Evolutionary conservation across 2,329 filamentous ascomycete species (phyloP).

Genomic region (Fusarium sp.): DNA sequence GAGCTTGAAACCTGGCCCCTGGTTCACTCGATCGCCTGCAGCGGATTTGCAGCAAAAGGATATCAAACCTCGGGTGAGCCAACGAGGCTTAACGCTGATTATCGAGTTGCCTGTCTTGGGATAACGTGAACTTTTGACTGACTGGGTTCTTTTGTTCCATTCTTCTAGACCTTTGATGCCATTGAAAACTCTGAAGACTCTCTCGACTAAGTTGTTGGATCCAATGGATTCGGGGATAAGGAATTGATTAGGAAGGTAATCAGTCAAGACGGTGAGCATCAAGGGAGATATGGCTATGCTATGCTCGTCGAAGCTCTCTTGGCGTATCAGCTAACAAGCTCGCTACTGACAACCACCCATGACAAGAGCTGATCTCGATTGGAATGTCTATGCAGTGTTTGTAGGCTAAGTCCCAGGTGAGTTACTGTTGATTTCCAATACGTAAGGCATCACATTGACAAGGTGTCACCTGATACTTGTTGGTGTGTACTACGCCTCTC

Average conservation of each 20-base stretch:
- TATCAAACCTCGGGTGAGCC: conserved; percentile 20
- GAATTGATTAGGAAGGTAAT: conserved; percentile 11
- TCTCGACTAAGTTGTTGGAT: not conserved
- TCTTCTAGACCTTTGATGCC: conserved; percentile 17
- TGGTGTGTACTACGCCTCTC: conserved; percentile 23
- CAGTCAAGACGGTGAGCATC: not conserved
- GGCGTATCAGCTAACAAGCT: conserved; percentile 6
- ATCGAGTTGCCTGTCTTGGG: conserved; percentile 40
- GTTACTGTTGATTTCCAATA: conserved; percentile 18
- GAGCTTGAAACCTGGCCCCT: conserved; percentile 27
- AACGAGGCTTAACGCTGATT: conserved; percentile 19
- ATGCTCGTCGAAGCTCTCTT: not conserved
- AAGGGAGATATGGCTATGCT: not conserved
- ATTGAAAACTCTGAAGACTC: conserved; percentile 25
- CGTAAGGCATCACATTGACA: conserved; percentile 35
- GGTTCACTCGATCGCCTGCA: conserved; percentile 34
- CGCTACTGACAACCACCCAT: not conserved
- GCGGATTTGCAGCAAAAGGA: conserved; percentile 29
- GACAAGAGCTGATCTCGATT: conserved; percentile 11
- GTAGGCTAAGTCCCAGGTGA: not conserved
- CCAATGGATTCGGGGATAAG: not conserved
- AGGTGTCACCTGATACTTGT: conserved; percentile 31
- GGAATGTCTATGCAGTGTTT: conserved; percentile 4
- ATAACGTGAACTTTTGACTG: conserved; percentile 21
- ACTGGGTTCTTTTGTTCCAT: conserved; percentile 28